Evolutionary conservation across 176 grass and related monocot genomes (phyloP), one percentile per base, ranked within the genome.

Genomic region (Saccharum spontaneum): DNA sequence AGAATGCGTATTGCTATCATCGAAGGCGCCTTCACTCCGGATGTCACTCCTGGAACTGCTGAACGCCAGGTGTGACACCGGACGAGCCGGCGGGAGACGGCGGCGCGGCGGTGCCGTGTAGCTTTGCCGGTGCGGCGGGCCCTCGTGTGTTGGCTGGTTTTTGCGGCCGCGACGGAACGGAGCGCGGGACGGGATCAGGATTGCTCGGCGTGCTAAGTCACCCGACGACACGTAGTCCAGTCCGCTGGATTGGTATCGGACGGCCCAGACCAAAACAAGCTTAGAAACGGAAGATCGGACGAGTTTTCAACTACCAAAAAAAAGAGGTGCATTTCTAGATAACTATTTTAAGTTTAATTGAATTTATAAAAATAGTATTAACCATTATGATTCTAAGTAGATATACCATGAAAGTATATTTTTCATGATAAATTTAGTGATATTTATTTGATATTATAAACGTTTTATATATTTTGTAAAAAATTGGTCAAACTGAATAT

Each of bases 191-290:
- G 60, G 24, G 55, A 59, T 59, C 17, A 39, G 68, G 67, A 39
- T 71, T 24, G 55, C 37, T 70, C 1, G 13, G 68, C 40, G 69
- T 24, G 20, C 55, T n/a, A 9, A n/a, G 20, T 0, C 68, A 41
- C 22, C 18, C 37, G 39, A 71, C 2, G 69, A 70, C 69, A 10
- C 34, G 68, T 26, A 26, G 13, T 7, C 39, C 26, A 24, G n/a
- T 66, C 26, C 28, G 63, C 63, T 45, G 60, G 60, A 63, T 72
- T n/a, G 41, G 45, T n/a, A 72, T 72, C 69, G 40, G 40, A 72
- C 69, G 69, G 69, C 1, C 12, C 69, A 15, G 15, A 72, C 14
- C n/a, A 14, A 10, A 41, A 72, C 65, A 17, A 36, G 65, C 14
- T 16, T 18, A n/a, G 2, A 10, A 68, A 38, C 16, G 14, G 26